These are phyloP conservation scores for Ustilago xerochloae DNA, from an alignment of 1,284 basidiomycete species.

Conservation along the genomic window DNA sequence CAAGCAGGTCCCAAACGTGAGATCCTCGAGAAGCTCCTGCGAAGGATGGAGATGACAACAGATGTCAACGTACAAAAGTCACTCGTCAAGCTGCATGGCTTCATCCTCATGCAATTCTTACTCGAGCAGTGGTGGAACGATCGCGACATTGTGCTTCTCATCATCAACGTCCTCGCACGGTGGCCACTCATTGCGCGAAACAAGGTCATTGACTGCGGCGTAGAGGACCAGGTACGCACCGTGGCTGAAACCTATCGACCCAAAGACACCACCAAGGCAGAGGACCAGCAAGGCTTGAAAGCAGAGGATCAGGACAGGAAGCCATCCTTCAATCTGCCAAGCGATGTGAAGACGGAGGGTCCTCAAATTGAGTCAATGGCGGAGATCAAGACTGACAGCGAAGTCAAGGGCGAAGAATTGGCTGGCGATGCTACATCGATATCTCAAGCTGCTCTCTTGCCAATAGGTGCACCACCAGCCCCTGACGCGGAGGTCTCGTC, in stretches of 20 bases:
- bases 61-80: slow-evolving; percentile 82
- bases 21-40: slow-evolving; percentile 84
- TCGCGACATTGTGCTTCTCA: slow-evolving; percentile 77
- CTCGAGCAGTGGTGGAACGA: slow-evolving; percentile 83
- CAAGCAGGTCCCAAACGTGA: slow-evolving; percentile 84
- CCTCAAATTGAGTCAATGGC: not conserved
- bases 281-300: slow-evolving; percentile 71
- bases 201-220: slow-evolving; percentile 83
- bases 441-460: not conserved
- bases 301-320: not conserved
- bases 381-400: not conserved
- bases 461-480: slow-evolving; percentile 22
- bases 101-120: slow-evolving; percentile 89
- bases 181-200: slow-evolving; percentile 91
- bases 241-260: slow-evolving; percentile 40
- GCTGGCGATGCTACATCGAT: not conserved
- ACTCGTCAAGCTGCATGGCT: slow-evolving; percentile 91
- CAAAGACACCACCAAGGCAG: slow-evolving; percentile 32
- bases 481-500: slow-evolving; percentile 30
- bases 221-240: slow-evolving; percentile 57
- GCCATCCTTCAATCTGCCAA: not conserved
- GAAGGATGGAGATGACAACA: slow-evolving; percentile 88
- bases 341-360: slow-evolving; percentile 8
- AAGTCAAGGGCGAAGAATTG: slow-evolving; percentile 1
- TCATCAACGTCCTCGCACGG: slow-evolving; percentile 66